Conservation (phyloP, 306 rosid genomes). For the Lotus japonicus region DNA sequence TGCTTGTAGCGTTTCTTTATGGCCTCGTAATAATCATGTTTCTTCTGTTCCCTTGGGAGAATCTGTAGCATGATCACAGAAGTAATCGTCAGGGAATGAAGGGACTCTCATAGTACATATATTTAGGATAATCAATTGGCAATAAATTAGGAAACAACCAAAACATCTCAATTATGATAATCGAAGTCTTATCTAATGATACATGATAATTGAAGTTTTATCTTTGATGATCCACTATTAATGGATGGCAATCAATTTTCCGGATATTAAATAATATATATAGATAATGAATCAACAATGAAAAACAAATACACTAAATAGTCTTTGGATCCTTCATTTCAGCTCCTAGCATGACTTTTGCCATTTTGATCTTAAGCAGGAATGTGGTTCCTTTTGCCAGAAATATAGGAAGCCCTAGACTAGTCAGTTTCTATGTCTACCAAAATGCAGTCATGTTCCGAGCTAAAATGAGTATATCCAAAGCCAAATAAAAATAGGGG, state of each 20-base stretch:
- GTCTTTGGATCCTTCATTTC: too few species aligned
- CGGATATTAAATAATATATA: not conserved
- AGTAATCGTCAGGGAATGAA: slow-evolving; percentile 10
- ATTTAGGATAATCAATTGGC: not conserved
- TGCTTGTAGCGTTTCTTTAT: slow-evolving; percentile 76
- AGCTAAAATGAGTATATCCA: too few species aligned
- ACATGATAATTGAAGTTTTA: not conserved
- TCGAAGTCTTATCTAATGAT: not conserved
- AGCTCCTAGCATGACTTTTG: too few species aligned
- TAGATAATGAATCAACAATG: too few species aligned
- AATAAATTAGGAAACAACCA: not conserved
- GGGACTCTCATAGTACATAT: not conserved
- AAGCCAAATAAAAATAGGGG: too few species aligned
- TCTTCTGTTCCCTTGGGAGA: slow-evolving; percentile 86
- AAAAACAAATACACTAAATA: too few species aligned
- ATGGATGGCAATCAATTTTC: not conserved
- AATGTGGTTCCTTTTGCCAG: too few species aligned
- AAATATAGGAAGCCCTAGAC: too few species aligned
- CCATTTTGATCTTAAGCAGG: too few species aligned
- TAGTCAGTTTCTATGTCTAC: too few species aligned
- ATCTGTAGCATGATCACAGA: slow-evolving; percentile 39
- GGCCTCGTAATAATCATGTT: slow-evolving; percentile 75
- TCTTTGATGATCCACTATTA: not conserved
- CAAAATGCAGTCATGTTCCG: too few species aligned
- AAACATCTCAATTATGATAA: not conserved